Percentiles rank a stretch among this genome's conserved stretches.
phyloP scores from a whole-genome alignment of 2,329 filamentous ascomycete genomes.

The Fusarium torulosum region DNA sequence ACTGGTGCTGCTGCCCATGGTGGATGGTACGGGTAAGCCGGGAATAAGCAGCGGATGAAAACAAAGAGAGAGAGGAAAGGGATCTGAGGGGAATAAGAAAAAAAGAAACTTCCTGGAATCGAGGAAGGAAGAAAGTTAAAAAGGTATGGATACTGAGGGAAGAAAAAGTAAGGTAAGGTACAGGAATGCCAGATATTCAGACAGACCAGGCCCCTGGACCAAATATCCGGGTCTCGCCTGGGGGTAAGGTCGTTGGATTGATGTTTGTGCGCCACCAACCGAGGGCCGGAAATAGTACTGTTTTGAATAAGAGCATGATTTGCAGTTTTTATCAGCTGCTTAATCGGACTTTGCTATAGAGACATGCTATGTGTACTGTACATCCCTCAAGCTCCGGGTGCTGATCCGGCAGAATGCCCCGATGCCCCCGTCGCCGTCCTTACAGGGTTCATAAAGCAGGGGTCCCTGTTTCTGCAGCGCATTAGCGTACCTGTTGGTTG shows the following conservation, averaged over 20 bases:
- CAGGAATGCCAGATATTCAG: background rate
- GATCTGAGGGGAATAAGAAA: background rate
- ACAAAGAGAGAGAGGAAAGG: no score
- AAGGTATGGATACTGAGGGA: conserved; percentile 2
- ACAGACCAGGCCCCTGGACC: conserved; percentile 12
- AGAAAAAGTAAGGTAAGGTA: background rate
- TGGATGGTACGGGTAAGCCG: background rate
- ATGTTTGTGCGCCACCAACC: conserved; percentile 28
- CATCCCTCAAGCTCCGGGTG: conserved; percentile 5
- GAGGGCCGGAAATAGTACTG: background rate
- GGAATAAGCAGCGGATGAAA: background rate
- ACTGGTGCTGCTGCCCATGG: conserved; percentile 39
- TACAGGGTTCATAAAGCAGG: background rate
- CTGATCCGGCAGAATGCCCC: conserved; percentile 29
- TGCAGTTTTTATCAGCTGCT: background rate
- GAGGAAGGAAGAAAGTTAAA: conserved; percentile 11
- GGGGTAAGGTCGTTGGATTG: background rate
- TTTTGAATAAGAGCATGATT: conserved; percentile 6
- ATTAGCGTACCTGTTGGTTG: background rate
- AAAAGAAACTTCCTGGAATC: background rate
- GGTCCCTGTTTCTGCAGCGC: background rate
- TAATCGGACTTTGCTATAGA: background rate
- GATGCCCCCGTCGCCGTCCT: background rate
- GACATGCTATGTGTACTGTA: background rate
- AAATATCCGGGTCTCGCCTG: background rate